Evolutionary conservation across 179 eudicot genomes (phyloP).

Genomic region (Camellia oleifera): DNA sequence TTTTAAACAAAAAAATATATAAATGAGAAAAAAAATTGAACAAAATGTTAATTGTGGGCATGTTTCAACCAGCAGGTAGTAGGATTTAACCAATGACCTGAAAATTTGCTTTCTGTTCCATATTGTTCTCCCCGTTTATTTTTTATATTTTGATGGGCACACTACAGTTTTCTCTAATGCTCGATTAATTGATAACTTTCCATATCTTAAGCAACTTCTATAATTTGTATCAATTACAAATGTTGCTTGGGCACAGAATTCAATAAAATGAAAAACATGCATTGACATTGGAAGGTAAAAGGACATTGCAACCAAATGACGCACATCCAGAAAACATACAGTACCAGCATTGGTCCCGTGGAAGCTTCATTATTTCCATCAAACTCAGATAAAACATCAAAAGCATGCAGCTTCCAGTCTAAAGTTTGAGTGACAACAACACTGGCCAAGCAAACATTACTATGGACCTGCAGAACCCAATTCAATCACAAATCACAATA

Average conservation of each 20-base stretch:
- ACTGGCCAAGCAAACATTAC: slow-evolving; percentile 93
- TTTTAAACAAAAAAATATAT: not conserved
- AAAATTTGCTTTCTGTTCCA: not conserved
- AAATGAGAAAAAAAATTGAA: not conserved
- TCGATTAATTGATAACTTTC: not conserved
- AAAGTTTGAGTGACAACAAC: slow-evolving; percentile 92
- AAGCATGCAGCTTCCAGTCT: slow-evolving; percentile 98
- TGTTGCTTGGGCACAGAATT: not conserved
- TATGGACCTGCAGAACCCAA: slow-evolving; percentile 71
- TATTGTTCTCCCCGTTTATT: not conserved
- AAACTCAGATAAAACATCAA: slow-evolving; percentile 94
- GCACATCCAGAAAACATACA: not conserved
- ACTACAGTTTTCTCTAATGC: not conserved
- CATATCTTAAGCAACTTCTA: not conserved
- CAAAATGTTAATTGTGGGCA: not conserved
- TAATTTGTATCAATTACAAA: not conserved
- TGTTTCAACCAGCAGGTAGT: not conserved
- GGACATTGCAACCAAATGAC: slow-evolving; percentile 3
- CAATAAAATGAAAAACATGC: not conserved
- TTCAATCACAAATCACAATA: slow-evolving; percentile 13
- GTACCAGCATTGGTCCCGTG: slow-evolving; percentile 89
- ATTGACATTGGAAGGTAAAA: not conserved
- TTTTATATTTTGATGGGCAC: too few species aligned
- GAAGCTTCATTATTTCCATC: slow-evolving; percentile 79
- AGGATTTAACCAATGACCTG: not conserved